phyloP scores from a whole-genome alignment of 2,329 filamentous ascomycete species.

The Grosmannia clavigera region DNA sequence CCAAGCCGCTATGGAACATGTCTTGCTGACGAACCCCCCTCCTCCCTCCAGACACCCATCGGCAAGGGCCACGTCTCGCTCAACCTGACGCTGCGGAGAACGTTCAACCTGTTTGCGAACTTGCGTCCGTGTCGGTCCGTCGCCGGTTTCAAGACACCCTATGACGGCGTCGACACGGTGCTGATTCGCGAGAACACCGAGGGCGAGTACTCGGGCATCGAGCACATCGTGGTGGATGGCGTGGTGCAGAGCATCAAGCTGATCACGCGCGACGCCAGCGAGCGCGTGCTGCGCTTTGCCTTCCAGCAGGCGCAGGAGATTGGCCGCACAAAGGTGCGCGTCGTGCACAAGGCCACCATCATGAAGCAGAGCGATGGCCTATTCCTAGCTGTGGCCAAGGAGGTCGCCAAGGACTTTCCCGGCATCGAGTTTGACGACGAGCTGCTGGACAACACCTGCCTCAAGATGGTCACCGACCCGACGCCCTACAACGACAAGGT shows the following conservation, averaged over 20 bases:
- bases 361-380: slow-evolving; percentile 99
- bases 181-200: slow-evolving; percentile 99
- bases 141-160: slow-evolving; percentile 94
- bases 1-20: background rate
- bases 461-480: slow-evolving; percentile 97
- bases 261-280: slow-evolving; percentile 87
- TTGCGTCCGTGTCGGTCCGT: slow-evolving; percentile 95
- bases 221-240: slow-evolving; percentile 94
- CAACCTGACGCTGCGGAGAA: slow-evolving; percentile 94
- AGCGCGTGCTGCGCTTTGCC: slow-evolving; percentile 91
- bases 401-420: slow-evolving; percentile 91
- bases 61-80: slow-evolving; percentile 99
- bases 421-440: slow-evolving; percentile 93
- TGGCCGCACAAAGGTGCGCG: slow-evolving; percentile 91
- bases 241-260: slow-evolving; percentile 99
- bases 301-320: slow-evolving; percentile 96
- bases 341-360: slow-evolving; percentile 99
- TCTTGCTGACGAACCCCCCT: background rate
- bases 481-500: slow-evolving; percentile 98
- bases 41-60: slow-evolving; percentile 59
- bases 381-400: slow-evolving; percentile 76
- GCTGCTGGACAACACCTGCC: slow-evolving; percentile 96
- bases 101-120: slow-evolving; percentile 99
- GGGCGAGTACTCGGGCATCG: slow-evolving; percentile 98
- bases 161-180: slow-evolving; percentile 93